A percentile compares a stretch with the other conserved stretches of the same genome.
Conservation (phyloP, 2,329 filamentous ascomycete species). For the Alternaria viburni region DNA sequence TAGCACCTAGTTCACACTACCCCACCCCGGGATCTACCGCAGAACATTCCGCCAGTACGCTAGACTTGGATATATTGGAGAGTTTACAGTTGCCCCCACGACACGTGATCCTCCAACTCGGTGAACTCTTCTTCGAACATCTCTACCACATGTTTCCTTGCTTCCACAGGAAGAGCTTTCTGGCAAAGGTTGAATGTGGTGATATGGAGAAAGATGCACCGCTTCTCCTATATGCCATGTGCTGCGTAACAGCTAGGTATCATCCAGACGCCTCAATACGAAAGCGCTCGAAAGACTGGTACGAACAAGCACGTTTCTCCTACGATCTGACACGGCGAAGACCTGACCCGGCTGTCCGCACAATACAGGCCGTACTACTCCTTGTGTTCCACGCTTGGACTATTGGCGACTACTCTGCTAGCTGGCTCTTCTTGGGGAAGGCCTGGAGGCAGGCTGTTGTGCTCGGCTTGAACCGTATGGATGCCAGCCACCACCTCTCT, state of each 20-base stretch:
- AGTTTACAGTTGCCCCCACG: constrained; percentile 21
- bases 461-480: constrained; percentile 38
- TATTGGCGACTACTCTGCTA: constrained; percentile 36
- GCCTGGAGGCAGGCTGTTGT: constrained; percentile 41
- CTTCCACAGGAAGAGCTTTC: constrained; percentile 33
- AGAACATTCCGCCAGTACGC: neutral
- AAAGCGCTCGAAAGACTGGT: constrained; percentile 31
- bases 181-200: constrained; percentile 18
- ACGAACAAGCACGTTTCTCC: constrained; percentile 35
- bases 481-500: constrained; percentile 15
- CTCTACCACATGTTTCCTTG: constrained; percentile 33
- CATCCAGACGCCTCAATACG: constrained; percentile 31
- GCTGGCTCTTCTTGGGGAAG: constrained; percentile 41
- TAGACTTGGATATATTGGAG: constrained; percentile 7
- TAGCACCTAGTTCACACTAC: neutral
- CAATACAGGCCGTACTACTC: constrained; percentile 33
- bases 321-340: constrained; percentile 33
- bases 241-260: constrained; percentile 29
- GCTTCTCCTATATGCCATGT: constrained; percentile 35
- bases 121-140: constrained; percentile 35
- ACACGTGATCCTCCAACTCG: constrained; percentile 24
- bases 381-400: constrained; percentile 32
- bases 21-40: neutral
- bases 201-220: constrained; percentile 26
- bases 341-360: constrained; percentile 27